Evolutionary conservation across 306 rosid genomes (phyloP).

Genomic region (Medicago truncatula): MtrunA17r5.0-ANR NC_053043.1:40038001-40038500

Average conservation of each 20-base stretch:
- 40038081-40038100: neutral
- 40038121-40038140: slow-evolving; percentile 15
- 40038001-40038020: slow-evolving; percentile 7
- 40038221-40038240: neutral
- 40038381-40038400: slow-evolving; percentile 16
- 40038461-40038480: neutral
- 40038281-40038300: neutral
- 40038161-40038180: neutral
- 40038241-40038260: slow-evolving; percentile 8
- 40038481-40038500: neutral
- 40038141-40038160: slow-evolving; percentile 2
- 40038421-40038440: slow-evolving; percentile 26
- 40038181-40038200: neutral
- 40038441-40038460: neutral
- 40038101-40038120: neutral
- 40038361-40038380: slow-evolving; percentile 6
- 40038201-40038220: slow-evolving; percentile 10
- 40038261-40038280: neutral
- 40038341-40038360: slow-evolving; percentile 7
- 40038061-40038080: neutral
- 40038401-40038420: neutral
- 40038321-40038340: neutral
- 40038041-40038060: neutral
- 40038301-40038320: neutral
- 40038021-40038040: slow-evolving; percentile 7